These are phyloP conservation scores for Actinomucor elegans DNA, from an alignment of 371 early-diverging fungal genomes.

Conservation along the genomic window DNA sequence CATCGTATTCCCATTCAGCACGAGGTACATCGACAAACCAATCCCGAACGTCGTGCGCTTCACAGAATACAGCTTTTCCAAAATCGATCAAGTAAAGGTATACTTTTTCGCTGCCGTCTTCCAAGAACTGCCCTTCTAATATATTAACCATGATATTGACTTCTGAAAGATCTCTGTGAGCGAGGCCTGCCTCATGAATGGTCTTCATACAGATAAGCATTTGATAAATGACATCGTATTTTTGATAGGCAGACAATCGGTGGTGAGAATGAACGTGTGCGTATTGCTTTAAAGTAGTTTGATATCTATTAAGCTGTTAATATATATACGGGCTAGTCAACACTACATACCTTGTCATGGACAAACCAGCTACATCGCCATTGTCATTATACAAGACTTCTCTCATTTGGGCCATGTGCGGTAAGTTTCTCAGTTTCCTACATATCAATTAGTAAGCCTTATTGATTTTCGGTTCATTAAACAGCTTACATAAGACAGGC, in stretches of 20 bases:
- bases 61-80: conserved; percentile 65
- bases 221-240: conserved; percentile 56
- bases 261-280: conserved; percentile 58
- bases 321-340: not conserved
- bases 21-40: conserved; percentile 60
- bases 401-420: conserved; percentile 48
- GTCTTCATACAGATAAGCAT: conserved; percentile 63
- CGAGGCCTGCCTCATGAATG: conserved; percentile 62
- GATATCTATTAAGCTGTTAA: conserved; percentile 38
- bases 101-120: conserved; percentile 55
- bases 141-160: conserved; percentile 70
- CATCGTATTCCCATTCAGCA: conserved; percentile 41
- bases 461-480: not conserved
- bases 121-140: conserved; percentile 36
- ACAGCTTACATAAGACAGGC: conserved; percentile 52
- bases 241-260: conserved; percentile 59
- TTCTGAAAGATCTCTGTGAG: conserved; percentile 68
- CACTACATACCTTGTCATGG: conserved; percentile 39
- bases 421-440: conserved; percentile 48
- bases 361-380: conserved; percentile 48
- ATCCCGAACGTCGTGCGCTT: conserved; percentile 48
- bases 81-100: conserved; percentile 64
- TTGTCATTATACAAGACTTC: conserved; percentile 47
- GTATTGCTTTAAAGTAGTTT: conserved; percentile 60
- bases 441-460: not conserved